Conservation (phyloP, 163 green algal species). For the Chlamydomonas reinhardtii region DNA sequence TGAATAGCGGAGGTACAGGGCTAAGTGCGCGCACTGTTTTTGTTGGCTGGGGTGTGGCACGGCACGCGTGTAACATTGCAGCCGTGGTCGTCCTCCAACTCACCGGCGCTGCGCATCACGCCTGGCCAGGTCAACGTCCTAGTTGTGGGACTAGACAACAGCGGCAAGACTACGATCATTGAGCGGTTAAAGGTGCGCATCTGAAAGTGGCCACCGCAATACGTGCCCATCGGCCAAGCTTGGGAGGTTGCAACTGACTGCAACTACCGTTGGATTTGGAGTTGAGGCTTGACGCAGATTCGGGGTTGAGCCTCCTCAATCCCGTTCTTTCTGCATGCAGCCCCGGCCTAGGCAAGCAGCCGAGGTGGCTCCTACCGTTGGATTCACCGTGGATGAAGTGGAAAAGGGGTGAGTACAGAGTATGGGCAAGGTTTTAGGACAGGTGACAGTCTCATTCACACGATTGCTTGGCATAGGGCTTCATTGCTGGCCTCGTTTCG, state of each 20-base stretch:
- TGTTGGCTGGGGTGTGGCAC: not conserved
- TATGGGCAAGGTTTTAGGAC: too few species aligned
- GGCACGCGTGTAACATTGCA: not conserved
- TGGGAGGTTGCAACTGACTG: too few species aligned
- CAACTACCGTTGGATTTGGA: not conserved
- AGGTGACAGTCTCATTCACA: too few species aligned
- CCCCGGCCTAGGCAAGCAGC: conserved; percentile 63
- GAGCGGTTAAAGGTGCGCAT: conserved; percentile 75
- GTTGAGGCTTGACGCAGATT: too few species aligned
- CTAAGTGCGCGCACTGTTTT: too few species aligned
- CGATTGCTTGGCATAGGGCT: too few species aligned
- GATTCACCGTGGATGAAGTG: conserved; percentile 81
- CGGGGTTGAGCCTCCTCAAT: too few species aligned
- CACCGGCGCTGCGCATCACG: not conserved
- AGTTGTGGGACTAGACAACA: conserved; percentile 85
- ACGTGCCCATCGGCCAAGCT: too few species aligned
- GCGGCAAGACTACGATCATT: conserved; percentile 84
- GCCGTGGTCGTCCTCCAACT: not conserved
- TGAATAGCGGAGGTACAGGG: not conserved
- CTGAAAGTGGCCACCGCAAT: not conserved
- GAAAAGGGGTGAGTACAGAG: conserved; percentile 64
- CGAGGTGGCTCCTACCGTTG: conserved; percentile 80
- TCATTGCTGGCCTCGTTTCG: too few species aligned
- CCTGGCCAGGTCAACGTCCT: conserved; percentile 75
- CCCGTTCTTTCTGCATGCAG: conserved; percentile 41